Conservation (phyloP, 495 filamentous ascomycete species). For the Trichoderma erinaceum region DNA sequence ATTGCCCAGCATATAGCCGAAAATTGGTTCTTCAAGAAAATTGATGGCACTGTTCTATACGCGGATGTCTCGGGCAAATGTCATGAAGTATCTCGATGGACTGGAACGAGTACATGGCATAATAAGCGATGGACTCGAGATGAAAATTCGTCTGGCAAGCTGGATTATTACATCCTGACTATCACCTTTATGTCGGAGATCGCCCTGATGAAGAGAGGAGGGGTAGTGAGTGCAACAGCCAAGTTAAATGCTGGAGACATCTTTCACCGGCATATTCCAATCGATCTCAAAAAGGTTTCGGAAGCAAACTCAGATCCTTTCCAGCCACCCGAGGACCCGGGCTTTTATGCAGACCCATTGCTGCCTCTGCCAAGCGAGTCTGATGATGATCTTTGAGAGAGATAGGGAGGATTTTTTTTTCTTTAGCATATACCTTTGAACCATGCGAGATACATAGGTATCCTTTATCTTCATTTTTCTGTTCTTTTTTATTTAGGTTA, state of each 20-base stretch:
- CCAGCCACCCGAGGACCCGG: neutral
- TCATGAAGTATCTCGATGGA: conserved; percentile 23
- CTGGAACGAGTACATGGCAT: conserved; percentile 25
- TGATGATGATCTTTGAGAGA: too few relatives aligned
- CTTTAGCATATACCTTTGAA: too few relatives aligned
- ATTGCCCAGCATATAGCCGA: conserved; percentile 22
- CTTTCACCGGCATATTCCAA: neutral
- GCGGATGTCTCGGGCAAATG: conserved; percentile 17
- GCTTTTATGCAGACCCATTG: neutral
- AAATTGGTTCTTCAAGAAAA: conserved; percentile 26
- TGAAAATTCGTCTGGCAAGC: conserved; percentile 24
- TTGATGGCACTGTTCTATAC: conserved; percentile 21
- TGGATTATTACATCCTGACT: conserved; percentile 28
- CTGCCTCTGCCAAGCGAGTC: too few relatives aligned
- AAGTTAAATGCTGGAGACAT: neutral
- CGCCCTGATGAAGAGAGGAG: neutral
- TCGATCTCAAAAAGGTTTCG: neutral
- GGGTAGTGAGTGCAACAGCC: neutral
- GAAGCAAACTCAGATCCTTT: neutral
- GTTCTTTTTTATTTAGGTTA: too few relatives aligned
- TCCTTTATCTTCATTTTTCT: too few relatives aligned
- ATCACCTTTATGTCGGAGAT: neutral
- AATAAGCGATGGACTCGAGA: conserved; percentile 25
- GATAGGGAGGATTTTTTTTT: too few relatives aligned
- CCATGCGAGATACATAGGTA: too few relatives aligned